phyloP scores from a whole-genome alignment of 345 rosid genomes.

The Pistacia integerrima region DNA sequence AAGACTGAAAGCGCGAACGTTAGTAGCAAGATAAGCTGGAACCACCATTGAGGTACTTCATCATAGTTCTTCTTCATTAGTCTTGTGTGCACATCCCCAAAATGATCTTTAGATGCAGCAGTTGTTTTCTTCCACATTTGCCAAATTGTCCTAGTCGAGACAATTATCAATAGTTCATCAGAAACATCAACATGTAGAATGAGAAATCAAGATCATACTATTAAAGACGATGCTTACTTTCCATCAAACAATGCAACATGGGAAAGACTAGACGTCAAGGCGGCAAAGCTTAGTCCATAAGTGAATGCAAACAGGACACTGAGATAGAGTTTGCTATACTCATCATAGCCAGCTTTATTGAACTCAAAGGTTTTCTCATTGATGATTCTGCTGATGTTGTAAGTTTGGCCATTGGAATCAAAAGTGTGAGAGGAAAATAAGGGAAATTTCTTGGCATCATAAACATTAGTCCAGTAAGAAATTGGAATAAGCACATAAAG shows the following conservation, averaged over 20 bases:
- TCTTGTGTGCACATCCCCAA: conserved; percentile 63
- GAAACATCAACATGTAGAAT: background rate
- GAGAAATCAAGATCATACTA: background rate
- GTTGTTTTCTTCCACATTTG: conserved; percentile 30
- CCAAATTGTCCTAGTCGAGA: conserved; percentile 38
- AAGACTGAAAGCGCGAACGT: conserved; percentile 35
- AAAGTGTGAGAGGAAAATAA: conserved; percentile 50
- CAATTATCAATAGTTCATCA: background rate
- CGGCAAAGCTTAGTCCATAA: conserved; percentile 71
- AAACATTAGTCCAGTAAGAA: conserved; percentile 53
- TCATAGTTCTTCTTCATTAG: conserved; percentile 64
- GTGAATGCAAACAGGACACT: conserved; percentile 58
- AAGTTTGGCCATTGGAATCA: conserved; percentile 41
- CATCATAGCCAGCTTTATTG: conserved; percentile 36
- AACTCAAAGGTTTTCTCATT: conserved; percentile 43
- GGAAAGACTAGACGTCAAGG: conserved; percentile 51
- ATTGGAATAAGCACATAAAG: conserved; percentile 55
- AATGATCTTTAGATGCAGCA: conserved; percentile 29
- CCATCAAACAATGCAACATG: conserved; percentile 65
- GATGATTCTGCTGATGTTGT: conserved; percentile 60
- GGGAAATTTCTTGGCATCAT: conserved; percentile 58
- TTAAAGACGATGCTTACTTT: conserved; percentile 40
- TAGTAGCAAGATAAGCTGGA: conserved; percentile 27
- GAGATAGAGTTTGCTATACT: conserved; percentile 66
- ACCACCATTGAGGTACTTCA: conserved; percentile 56